Evolutionary conservation across 176 grass and related monocot species (phyloP).

Genomic region (Oryza coarctata): DNA sequence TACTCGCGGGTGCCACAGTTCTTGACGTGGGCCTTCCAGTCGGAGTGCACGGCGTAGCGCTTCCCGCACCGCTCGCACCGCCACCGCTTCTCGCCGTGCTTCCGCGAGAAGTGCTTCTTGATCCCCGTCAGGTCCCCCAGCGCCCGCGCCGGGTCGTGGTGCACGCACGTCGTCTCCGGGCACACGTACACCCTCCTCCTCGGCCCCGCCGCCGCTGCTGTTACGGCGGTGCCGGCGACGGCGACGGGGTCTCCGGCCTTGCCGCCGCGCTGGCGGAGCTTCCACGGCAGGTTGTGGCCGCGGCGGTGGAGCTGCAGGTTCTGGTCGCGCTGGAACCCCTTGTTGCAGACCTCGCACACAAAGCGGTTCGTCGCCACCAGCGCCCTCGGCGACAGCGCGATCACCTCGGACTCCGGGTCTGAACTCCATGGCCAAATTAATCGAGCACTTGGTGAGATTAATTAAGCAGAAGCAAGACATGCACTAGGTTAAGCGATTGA

Average conservation of each 20-base stretch:
- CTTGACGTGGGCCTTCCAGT: constrained; percentile 98
- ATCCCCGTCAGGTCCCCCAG: constrained; percentile 92
- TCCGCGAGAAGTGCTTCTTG: constrained; percentile 95
- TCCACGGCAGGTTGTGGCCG: constrained; percentile 97
- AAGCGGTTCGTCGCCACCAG: constrained; percentile 92
- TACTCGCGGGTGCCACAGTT: constrained; percentile 93
- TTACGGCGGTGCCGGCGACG: constrained; percentile 1
- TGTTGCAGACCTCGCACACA: constrained; percentile 96
- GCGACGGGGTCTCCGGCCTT: background rate
- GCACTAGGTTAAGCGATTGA: no score
- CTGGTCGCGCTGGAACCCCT: constrained; percentile 93
- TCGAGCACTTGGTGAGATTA: no score
- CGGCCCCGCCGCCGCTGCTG: background rate
- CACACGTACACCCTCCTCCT: constrained; percentile 92
- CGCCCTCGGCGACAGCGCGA: constrained; percentile 85
- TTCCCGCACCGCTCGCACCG: constrained; percentile 87
- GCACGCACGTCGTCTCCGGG: constrained; percentile 80
- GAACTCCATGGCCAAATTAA: background rate
- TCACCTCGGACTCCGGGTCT: constrained; percentile 92
- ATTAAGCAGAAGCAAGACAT: background rate
- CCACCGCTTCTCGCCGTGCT: constrained; percentile 98
- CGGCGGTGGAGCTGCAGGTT: constrained; percentile 97
- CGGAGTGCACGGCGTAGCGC: constrained; percentile 92
- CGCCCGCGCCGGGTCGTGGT: constrained; percentile 77
- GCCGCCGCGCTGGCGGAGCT: constrained; percentile 67